Percentiles rank a stretch among this genome's conserved stretches.
Evolutionary conservation across 2,329 filamentous ascomycete genomes (phyloP).

Genomic region (Phyllosticta capitalensis): DNA sequence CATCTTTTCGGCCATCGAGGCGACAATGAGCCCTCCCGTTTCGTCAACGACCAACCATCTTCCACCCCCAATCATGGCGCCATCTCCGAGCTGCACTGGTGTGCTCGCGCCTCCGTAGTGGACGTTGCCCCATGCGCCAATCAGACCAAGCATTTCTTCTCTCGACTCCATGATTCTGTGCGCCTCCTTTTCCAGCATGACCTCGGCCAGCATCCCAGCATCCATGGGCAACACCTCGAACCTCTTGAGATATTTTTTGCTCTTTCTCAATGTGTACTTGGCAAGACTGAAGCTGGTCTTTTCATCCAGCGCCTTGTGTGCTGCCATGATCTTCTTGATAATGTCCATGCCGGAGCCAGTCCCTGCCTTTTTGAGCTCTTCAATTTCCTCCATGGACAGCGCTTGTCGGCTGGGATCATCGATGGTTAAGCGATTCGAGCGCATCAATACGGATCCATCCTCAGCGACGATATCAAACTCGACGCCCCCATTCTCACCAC

Average conservation of each 20-base stretch:
- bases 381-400: slow-evolving; percentile 62
- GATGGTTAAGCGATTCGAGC: slow-evolving; percentile 54
- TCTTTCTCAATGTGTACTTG: slow-evolving; percentile 92
- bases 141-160: slow-evolving; percentile 70
- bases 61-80: slow-evolving; percentile 37
- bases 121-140: slow-evolving; percentile 85
- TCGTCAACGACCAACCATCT: slow-evolving; percentile 82
- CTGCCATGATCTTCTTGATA: slow-evolving; percentile 84
- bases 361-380: slow-evolving; percentile 61
- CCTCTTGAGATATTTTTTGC: slow-evolving; percentile 81
- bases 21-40: slow-evolving; percentile 71
- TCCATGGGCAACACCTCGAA: slow-evolving; percentile 83
- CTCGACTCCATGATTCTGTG: slow-evolving; percentile 75
- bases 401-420: slow-evolving; percentile 63
- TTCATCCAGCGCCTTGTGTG: slow-evolving; percentile 81
- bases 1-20: slow-evolving; percentile 81
- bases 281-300: slow-evolving; percentile 90
- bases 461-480: slow-evolving; percentile 39
- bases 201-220: slow-evolving; percentile 64
- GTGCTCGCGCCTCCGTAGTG: slow-evolving; percentile 52
- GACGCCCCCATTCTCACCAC: slow-evolving; percentile 21
- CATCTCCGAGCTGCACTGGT: slow-evolving; percentile 19
- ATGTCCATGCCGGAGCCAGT: slow-evolving; percentile 76
- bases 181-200: slow-evolving; percentile 73
- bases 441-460: slow-evolving; percentile 42